Evolutionary conservation across 2,329 filamentous ascomycete genomes (phyloP).

Genomic region (Cytospora piceae): DNA sequence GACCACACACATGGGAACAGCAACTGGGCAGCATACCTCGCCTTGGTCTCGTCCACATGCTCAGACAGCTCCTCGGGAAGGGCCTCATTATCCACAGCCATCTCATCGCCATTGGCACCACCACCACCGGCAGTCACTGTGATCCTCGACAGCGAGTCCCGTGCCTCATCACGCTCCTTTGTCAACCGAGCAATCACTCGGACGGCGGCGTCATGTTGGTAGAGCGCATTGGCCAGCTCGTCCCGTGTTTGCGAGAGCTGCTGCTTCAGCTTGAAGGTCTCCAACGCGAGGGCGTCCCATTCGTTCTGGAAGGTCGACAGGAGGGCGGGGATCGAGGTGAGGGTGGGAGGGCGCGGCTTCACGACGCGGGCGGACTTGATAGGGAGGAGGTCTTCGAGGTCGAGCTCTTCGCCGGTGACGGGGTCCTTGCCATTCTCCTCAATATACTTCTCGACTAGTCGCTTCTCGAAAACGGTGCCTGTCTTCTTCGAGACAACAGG

Average conservation of each 20-base stretch:
- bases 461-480: constrained; percentile 91
- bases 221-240: constrained; percentile 90
- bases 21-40: constrained; percentile 62
- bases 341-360: constrained; percentile 84
- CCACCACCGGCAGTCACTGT: constrained; percentile 62
- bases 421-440: constrained; percentile 92
- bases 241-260: constrained; percentile 88
- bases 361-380: constrained; percentile 84
- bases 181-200: constrained; percentile 89
- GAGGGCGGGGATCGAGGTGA: constrained; percentile 94
- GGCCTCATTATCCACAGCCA: constrained; percentile 85
- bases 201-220: constrained; percentile 97
- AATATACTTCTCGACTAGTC: constrained; percentile 93
- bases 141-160: constrained; percentile 84
- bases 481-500: constrained; percentile 95
- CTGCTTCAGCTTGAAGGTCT: constrained; percentile 89
- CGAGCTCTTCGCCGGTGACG: constrained; percentile 82
- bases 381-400: constrained; percentile 82
- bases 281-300: constrained; percentile 92
- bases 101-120: constrained; percentile 72
- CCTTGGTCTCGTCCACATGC: constrained; percentile 79
- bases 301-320: constrained; percentile 96
- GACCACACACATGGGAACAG: background rate
- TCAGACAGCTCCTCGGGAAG: constrained; percentile 73
- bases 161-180: constrained; percentile 90